These are phyloP conservation scores for Diplodia intermedia DNA, from an alignment of 2,329 filamentous ascomycete genomes.

Conservation along the genomic window DNA sequence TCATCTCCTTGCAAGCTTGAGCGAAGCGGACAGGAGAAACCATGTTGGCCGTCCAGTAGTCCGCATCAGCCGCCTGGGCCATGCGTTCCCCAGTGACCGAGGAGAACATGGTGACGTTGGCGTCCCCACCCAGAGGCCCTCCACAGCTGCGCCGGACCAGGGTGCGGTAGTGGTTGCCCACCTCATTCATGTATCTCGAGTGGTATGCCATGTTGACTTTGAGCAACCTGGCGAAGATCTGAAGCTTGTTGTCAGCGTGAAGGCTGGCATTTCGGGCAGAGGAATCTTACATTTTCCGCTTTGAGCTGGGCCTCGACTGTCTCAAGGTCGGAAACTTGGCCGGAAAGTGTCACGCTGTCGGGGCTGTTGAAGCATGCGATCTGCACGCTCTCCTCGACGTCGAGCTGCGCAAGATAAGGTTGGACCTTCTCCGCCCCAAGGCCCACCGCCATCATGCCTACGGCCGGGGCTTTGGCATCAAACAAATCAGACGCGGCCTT, in stretches of 20 bases:
- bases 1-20: conserved; percentile 32
- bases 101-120: conserved; percentile 23
- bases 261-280: too few relatives aligned
- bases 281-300: conserved; percentile 7
- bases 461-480: neutral
- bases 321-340: neutral
- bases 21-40: conserved; percentile 34
- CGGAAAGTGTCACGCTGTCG: conserved; percentile 27
- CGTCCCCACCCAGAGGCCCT: neutral
- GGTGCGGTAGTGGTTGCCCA: conserved; percentile 33
- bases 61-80: conserved; percentile 3
- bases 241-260: too few relatives aligned
- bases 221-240: conserved; percentile 35
- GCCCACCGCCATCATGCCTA: conserved; percentile 40
- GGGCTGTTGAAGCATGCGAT: conserved; percentile 37
- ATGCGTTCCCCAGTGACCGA: conserved; percentile 7
- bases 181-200: conserved; percentile 34
- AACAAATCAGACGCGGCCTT: neutral
- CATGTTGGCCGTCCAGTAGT: conserved; percentile 33
- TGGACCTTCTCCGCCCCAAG: conserved; percentile 32
- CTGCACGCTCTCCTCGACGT: conserved; percentile 8
- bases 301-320: conserved; percentile 16
- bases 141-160: conserved; percentile 17
- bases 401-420: conserved; percentile 34
- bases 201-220: conserved; percentile 37